phyloP scores from a whole-genome alignment of 2,329 filamentous ascomycete genomes.

The Colletotrichum shisoi region DNA sequence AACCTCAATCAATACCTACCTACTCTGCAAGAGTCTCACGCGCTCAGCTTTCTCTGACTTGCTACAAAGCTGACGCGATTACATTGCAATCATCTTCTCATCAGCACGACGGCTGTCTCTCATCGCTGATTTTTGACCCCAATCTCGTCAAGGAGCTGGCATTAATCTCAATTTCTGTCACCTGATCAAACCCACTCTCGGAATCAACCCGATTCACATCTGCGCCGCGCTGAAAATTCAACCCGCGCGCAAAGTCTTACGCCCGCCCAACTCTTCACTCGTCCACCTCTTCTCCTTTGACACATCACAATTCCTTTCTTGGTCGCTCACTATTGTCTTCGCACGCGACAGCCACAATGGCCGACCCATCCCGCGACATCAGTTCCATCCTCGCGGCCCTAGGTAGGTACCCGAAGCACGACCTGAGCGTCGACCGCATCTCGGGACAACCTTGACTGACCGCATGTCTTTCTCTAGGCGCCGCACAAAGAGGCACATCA shows the following conservation, averaged over 20 bases:
- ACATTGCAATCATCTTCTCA: background rate
- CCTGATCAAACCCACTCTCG: slow-evolving; percentile 34
- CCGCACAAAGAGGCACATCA: slow-evolving; percentile 55
- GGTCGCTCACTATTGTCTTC: background rate
- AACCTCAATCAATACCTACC: slow-evolving; percentile 31
- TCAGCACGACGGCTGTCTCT: background rate
- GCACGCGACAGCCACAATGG: slow-evolving; percentile 45
- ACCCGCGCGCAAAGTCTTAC: slow-evolving; percentile 22
- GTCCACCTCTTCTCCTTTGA: slow-evolving; percentile 1
- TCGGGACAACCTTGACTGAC: slow-evolving; percentile 40
- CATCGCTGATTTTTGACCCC: background rate
- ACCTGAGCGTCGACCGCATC: slow-evolving; percentile 24
- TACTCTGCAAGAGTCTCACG: slow-evolving; percentile 16
- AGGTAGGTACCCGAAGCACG: slow-evolving; percentile 49
- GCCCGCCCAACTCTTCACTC: slow-evolving; percentile 5
- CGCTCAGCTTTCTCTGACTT: slow-evolving; percentile 23
- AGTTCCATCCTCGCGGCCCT: slow-evolving; percentile 60
- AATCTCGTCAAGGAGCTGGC: slow-evolving; percentile 6
- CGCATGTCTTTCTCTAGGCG: slow-evolving; percentile 44
- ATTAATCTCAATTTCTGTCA: slow-evolving; percentile 25
- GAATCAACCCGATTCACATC: slow-evolving; percentile 11
- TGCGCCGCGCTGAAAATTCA: slow-evolving; percentile 34
- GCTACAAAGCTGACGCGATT: slow-evolving; percentile 15
- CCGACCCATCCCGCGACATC: slow-evolving; percentile 53
- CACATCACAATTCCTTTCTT: background rate